Evolutionary conservation across 768 basidiomycete genomes (phyloP).

Genomic region (Rhizopogon vinicolor): DNA sequence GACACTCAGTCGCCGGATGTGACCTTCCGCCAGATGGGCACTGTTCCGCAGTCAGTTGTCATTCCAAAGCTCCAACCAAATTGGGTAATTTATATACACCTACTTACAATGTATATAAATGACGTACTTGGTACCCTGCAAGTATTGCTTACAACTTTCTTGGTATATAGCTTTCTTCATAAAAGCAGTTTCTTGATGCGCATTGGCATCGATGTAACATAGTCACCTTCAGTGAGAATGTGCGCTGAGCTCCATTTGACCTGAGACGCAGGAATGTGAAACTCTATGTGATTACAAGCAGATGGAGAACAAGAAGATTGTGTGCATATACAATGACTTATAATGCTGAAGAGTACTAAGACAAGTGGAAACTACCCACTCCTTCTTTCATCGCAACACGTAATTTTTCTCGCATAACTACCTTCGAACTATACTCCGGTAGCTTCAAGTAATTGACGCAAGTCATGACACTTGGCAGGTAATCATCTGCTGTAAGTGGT

Average conservation of each 20-base stretch:
- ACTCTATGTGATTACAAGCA: constrained; percentile 6
- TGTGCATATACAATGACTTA: constrained; percentile 19
- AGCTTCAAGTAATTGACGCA: constrained; percentile 97
- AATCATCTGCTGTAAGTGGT: constrained; percentile 87
- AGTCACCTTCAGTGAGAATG: no score
- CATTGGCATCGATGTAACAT: no score
- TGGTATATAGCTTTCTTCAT: no score
- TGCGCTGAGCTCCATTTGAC: no score
- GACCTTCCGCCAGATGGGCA: constrained; percentile 5
- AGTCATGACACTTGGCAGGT: constrained; percentile 97
- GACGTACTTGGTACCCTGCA: no score
- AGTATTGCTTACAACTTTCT: no score
- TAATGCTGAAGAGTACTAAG: constrained; percentile 39
- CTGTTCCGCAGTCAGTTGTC: constrained; percentile 20
- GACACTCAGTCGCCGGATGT: background rate
- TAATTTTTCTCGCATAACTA: constrained; percentile 80
- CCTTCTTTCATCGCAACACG: constrained; percentile 87
- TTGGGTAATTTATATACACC: no score
- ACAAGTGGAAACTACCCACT: constrained; percentile 95
- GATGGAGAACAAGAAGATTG: constrained; percentile 1
- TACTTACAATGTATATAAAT: no score
- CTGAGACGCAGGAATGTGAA: background rate
- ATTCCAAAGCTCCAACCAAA: no score
- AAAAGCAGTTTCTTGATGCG: no score
- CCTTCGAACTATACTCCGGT: constrained; percentile 90